These are phyloP conservation scores for Setaria viridis DNA, from an alignment of 202 grass and related monocot species.

Conservation along the genomic window DNA sequence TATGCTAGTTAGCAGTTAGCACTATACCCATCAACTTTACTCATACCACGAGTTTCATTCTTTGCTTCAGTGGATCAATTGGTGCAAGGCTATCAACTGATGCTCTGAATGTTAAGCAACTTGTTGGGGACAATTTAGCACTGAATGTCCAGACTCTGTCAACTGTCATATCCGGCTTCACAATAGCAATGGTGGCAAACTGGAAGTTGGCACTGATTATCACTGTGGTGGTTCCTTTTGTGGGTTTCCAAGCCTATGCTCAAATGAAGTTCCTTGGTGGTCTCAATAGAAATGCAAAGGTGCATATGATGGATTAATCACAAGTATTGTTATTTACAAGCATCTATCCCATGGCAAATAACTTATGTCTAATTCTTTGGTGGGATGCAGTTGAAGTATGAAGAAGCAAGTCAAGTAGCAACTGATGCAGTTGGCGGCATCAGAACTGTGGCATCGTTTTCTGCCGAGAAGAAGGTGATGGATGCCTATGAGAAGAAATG, in stretches of 20 bases:
- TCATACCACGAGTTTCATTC: constrained; percentile 40
- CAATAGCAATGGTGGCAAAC: constrained; percentile 78
- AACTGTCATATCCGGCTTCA: constrained; percentile 67
- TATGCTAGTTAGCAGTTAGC: constrained; percentile 28
- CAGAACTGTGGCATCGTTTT: constrained; percentile 81
- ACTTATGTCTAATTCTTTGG: constrained; percentile 24
- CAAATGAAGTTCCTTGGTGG: constrained; percentile 73
- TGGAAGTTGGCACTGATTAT: constrained; percentile 88
- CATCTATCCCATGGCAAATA: not conserved
- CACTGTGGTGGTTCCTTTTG: constrained; percentile 69
- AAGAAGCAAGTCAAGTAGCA: constrained; percentile 90
- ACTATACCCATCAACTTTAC: not conserved
- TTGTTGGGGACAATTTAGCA: constrained; percentile 81
- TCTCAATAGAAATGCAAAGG: constrained; percentile 78
- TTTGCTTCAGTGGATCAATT: constrained; percentile 70
- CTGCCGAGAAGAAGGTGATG: constrained; percentile 80
- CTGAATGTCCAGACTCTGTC: constrained; percentile 68
- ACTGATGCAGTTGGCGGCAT: constrained; percentile 78
- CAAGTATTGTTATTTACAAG: not conserved
- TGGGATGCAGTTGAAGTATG: constrained; percentile 65
- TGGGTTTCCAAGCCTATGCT: constrained; percentile 72
- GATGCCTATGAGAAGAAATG: constrained; percentile 75
- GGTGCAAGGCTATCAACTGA: constrained; percentile 72
- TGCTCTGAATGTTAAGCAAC: constrained; percentile 72
- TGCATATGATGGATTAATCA: constrained; percentile 27